A percentile compares a stretch with the other conserved stretches of the same genome.
Evolutionary conservation across 768 basidiomycete species (phyloP).

Genomic region (Hebeloma cylindrosporum): DNA sequence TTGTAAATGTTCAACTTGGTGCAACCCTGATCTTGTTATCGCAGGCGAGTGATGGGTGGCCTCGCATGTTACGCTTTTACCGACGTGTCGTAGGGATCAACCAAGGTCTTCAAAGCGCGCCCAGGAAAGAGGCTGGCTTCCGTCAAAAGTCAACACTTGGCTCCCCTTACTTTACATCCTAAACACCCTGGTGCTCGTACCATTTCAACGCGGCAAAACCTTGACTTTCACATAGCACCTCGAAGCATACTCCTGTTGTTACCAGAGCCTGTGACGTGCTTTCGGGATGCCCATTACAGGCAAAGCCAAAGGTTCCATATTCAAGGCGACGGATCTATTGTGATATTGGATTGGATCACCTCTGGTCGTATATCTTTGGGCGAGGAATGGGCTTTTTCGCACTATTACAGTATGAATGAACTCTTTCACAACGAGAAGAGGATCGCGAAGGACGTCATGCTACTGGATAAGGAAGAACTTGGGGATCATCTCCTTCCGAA

Average conservation of each 20-base stretch:
- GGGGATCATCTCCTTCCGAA: slow-evolving; percentile 29
- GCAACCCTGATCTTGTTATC: slow-evolving; percentile 74
- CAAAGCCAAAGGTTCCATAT: slow-evolving; percentile 83
- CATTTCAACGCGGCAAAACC: slow-evolving; percentile 60
- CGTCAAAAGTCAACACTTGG: slow-evolving; percentile 17
- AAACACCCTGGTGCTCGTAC: slow-evolving; percentile 2
- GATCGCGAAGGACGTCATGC: slow-evolving; percentile 73
- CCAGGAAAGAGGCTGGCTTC: slow-evolving; percentile 57
- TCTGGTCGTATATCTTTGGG: slow-evolving; percentile 80
- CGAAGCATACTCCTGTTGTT: slow-evolving; percentile 71
- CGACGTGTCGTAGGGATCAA: slow-evolving; percentile 68
- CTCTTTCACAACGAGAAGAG: slow-evolving; percentile 63
- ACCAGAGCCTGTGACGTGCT: slow-evolving; percentile 93
- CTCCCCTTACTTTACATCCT: background rate
- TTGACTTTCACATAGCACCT: slow-evolving; percentile 55
- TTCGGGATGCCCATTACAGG: slow-evolving; percentile 76
- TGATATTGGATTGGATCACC: slow-evolving; percentile 90
- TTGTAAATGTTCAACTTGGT: slow-evolving; percentile 56
- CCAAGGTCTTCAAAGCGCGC: slow-evolving; percentile 90
- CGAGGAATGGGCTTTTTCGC: slow-evolving; percentile 88
- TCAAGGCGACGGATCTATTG: slow-evolving; percentile 55
- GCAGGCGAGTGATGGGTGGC: slow-evolving; percentile 57
- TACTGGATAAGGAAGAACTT: slow-evolving; percentile 57
- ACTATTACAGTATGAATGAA: slow-evolving; percentile 86
- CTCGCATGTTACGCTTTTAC: background rate